These are phyloP conservation scores for Microthyrium microscopicum DNA, from an alignment of 2,329 filamentous ascomycete genomes.

Conservation along the genomic window DNA sequence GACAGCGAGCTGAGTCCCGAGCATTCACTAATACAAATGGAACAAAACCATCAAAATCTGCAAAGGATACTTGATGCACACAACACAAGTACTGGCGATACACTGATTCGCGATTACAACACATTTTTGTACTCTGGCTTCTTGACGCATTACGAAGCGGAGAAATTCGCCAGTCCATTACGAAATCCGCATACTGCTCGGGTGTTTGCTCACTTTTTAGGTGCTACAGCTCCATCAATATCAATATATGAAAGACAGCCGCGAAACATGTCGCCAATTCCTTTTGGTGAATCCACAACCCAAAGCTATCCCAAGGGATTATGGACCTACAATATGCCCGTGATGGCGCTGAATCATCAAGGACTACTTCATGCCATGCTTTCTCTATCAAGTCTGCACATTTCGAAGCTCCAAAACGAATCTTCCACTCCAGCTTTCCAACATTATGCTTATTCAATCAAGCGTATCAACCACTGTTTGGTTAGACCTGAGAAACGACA, in stretches of 20 bases:
- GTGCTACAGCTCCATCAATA: constrained; percentile 70
- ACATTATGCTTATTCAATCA: constrained; percentile 77
- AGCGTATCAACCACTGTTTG: constrained; percentile 61
- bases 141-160: constrained; percentile 27
- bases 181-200: constrained; percentile 64
- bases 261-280: constrained; percentile 50
- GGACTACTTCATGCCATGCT: constrained; percentile 81
- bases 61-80: constrained; percentile 22
- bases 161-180: constrained; percentile 43
- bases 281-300: constrained; percentile 44
- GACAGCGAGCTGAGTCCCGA: constrained; percentile 17
- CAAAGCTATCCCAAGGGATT: constrained; percentile 43
- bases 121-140: constrained; percentile 30
- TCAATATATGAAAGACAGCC: constrained; percentile 78
- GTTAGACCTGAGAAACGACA: constrained; percentile 42
- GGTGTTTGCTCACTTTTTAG: constrained; percentile 84
- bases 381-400: constrained; percentile 71
- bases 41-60: constrained; percentile 14
- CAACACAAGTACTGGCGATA: constrained; percentile 18
- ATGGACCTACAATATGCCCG: constrained; percentile 66
- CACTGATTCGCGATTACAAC: constrained; percentile 26
- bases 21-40: background rate
- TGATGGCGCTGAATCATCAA: constrained; percentile 70
- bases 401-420: constrained; percentile 61
- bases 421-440: constrained; percentile 69